Base-by-base conservation (phyloP, 176 grass and related monocot genomes). In the Pontederia crassipes region DNA sequence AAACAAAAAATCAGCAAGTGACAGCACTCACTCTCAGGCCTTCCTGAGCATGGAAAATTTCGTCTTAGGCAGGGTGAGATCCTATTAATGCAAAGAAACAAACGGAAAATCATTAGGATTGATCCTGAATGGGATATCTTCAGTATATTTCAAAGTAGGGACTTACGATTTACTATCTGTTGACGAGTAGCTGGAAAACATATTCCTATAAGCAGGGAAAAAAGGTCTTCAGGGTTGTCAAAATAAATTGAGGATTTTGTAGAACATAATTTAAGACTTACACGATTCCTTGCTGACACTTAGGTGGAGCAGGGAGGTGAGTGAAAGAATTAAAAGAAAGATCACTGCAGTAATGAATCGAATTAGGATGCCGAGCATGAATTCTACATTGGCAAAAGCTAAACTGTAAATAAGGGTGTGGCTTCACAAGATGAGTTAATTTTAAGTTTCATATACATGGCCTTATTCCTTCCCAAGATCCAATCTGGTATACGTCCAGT, bases 291-390 rank as follows among this genome's bases (percentile, higher is more conserved):
- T 54, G 49, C 53, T 16, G 64, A 35, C 64, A 67, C 13, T 0
- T 28, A 35, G 12, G 0, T 67, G 64, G 26, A 9, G 14, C 1
- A 10, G 27, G 14, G 48, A 27, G 53, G 11, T 26, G 26, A 16
- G 12, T 54, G 27, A 67, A 67, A 16, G 48, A 35, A 49, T 67
- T 67, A 35, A 53, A 67, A 17, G 64, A 67, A 67, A 67, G 48
- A 14, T 67, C 64, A 26, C 64, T 67, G 64, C 47, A 16, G 53
- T 40, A 40, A 40, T 4, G 32, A 40, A 7, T 40, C 6, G 32
- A 40, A 40, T 40, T 40, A 40, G 32, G 2, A 40, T 40, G 2
- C 6, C 32, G 6, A 40, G 6, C 1, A 40, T 40, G 32, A 40
- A 40, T 40, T 40, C 32, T 40, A 40, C 32, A 40, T 7, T 40